Conservation (phyloP, 805 yeast genomes). For the Wickerhamiella kurtzmanii region DNA sequence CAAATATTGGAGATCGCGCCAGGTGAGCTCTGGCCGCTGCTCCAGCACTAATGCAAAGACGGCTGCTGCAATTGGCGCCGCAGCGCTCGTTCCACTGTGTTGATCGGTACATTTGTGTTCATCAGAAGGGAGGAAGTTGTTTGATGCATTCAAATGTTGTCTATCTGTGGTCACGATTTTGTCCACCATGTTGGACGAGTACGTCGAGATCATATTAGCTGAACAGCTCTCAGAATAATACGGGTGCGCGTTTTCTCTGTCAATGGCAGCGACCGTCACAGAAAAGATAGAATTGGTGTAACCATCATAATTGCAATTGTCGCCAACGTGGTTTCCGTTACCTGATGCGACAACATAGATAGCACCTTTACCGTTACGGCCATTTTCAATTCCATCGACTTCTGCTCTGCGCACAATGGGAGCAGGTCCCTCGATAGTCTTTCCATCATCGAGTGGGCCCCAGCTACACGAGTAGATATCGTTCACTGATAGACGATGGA, state of each 20-base stretch:
- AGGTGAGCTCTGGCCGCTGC: conserved; percentile 75
- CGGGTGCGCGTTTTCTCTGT: conserved; percentile 76
- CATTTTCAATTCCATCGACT: conserved; percentile 70
- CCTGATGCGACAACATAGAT: conserved; percentile 93
- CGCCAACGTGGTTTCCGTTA: conserved; percentile 72
- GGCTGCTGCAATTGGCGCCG: conserved; percentile 98
- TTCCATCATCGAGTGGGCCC: conserved; percentile 96
- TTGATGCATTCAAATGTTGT: neutral
- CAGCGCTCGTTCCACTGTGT: conserved; percentile 98
- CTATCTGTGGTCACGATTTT: conserved; percentile 64
- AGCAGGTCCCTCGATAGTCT: conserved; percentile 74
- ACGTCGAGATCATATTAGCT: conserved; percentile 88
- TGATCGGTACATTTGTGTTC: conserved; percentile 41
- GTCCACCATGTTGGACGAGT: conserved; percentile 82
- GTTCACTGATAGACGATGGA: conserved; percentile 66
- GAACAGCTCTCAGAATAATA: conserved; percentile 84
- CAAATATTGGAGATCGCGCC: conserved; percentile 91
- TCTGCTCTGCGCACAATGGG: conserved; percentile 65
- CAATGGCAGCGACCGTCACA: conserved; percentile 89
- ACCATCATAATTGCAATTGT: conserved; percentile 93
- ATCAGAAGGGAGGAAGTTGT: conserved; percentile 9
- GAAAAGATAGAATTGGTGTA: conserved; percentile 92
- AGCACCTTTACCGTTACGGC: conserved; percentile 70
- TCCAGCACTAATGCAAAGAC: conserved; percentile 68
- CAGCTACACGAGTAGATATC: conserved; percentile 95